Conservation (phyloP, 805 yeast genomes). For the Metschnikowia baotianmanensis region DNA sequence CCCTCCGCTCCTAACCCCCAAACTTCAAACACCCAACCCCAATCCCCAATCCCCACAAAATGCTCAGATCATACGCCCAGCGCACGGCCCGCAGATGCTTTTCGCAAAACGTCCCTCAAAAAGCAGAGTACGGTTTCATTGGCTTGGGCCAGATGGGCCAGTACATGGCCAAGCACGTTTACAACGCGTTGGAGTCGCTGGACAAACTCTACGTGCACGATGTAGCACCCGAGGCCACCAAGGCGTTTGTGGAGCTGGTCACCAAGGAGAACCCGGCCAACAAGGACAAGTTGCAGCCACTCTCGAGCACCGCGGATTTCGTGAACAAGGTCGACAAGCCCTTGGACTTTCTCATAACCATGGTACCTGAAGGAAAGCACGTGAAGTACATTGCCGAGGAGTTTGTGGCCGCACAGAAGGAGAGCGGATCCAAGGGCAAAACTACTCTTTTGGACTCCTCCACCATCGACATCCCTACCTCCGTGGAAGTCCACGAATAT, state of each 20-base stretch:
- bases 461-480: slow-evolving; percentile 50
- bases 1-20: too few species aligned
- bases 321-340: slow-evolving; percentile 31
- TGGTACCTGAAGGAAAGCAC: slow-evolving; percentile 56
- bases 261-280: slow-evolving; percentile 24
- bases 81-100: slow-evolving; percentile 9
- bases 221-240: slow-evolving; percentile 29
- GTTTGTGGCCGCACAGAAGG: slow-evolving; percentile 32
- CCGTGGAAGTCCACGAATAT: slow-evolving; percentile 36
- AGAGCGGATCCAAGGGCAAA: not conserved
- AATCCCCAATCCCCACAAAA: too few species aligned
- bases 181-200: slow-evolving; percentile 33
- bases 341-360: slow-evolving; percentile 45
- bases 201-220: slow-evolving; percentile 48
- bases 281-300: slow-evolving; percentile 19
- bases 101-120: slow-evolving; percentile 2
- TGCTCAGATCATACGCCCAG: slow-evolving; percentile 1
- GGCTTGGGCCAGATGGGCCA: slow-evolving; percentile 61
- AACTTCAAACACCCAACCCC: not conserved
- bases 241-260: slow-evolving; percentile 24
- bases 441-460: slow-evolving; percentile 48
- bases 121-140: slow-evolving; percentile 45
- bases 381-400: slow-evolving; percentile 42
- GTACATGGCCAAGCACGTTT: slow-evolving; percentile 52
- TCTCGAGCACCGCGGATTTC: slow-evolving; percentile 24